phyloP scores from a whole-genome alignment of 2,329 filamentous ascomycete genomes.

The Pyrenophora teres region DNA sequence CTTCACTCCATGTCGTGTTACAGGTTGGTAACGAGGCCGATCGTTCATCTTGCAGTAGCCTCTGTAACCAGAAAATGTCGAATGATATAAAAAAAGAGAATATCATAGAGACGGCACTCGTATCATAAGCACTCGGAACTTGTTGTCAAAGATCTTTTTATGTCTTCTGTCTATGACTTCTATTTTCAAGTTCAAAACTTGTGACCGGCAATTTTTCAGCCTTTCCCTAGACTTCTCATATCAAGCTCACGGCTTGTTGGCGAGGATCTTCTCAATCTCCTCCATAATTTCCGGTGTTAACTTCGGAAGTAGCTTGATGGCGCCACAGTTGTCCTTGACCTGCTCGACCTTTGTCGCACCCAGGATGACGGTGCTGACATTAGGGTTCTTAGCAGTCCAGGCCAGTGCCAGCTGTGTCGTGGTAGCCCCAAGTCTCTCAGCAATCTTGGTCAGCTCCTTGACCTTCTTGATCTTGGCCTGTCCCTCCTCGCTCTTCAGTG shows the following conservation, averaged over 20 bases:
- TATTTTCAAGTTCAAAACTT: neutral
- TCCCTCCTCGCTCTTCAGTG: constrained; percentile 56
- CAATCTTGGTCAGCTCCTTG: constrained; percentile 57
- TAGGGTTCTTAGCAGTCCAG: constrained; percentile 63
- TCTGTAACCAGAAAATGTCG: too few species aligned
- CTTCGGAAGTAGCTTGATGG: constrained; percentile 50
- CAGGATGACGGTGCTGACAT: constrained; percentile 62
- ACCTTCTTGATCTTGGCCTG: constrained; percentile 63
- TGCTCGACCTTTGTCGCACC: constrained; percentile 58
- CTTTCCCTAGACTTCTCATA: neutral
- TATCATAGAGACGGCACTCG: neutral
- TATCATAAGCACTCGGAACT: neutral
- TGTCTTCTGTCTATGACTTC: neutral
- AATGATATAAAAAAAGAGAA: too few species aligned
- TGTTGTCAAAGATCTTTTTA: too few species aligned
- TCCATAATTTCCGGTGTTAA: constrained; percentile 48
- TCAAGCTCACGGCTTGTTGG: constrained; percentile 45
- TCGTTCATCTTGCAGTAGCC: too few species aligned
- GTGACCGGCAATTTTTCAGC: too few species aligned
- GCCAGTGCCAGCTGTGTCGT: constrained; percentile 61
- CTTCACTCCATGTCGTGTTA: too few species aligned
- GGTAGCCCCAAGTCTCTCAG: constrained; percentile 55
- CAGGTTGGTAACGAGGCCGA: too few species aligned
- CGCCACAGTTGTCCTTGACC: constrained; percentile 56
- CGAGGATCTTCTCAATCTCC: constrained; percentile 48